Base-by-base conservation (phyloP, 108 stramenopile species). In the Skeletonema potamos region DNA sequence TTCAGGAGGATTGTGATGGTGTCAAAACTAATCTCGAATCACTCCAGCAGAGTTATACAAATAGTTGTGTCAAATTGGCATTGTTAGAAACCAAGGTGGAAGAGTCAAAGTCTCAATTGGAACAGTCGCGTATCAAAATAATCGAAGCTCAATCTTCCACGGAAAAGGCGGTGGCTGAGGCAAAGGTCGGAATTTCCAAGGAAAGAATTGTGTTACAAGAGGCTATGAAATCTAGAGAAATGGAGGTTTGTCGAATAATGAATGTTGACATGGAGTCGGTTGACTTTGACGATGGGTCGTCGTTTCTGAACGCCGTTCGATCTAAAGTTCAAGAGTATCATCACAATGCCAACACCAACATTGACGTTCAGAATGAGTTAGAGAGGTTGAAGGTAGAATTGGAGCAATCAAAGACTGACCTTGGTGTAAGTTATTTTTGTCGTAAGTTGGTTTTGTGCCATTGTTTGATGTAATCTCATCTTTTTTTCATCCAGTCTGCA, bases 191-290 rank as follows among this genome's bases (percentile, higher is more conserved):
- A 5, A 28, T 64, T 9, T 28, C 43, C 8, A 36, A 20, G 12
- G 66, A 37, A 6, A 29, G 51, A 2, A 17, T 27, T 27, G 18
- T 32, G 15, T 15, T 60, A n/a, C 27, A 70, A 30, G 59, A n/a
- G 29, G 27, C 2, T n/a, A 11, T 70, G 58, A 44, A 70, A 44
- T 28, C 43, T 17, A 27, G 29, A 20, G 58, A 60, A 1, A 43
- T 60, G n/a, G 69, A 70, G 29, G 7, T 70, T 22, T 70, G 58
- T 59, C 18, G 28, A 44, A 30, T 70, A n/a, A 43, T 70, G 30
- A 27, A 30, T 60, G 4, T 70, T 39, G 18, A 68, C 36, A 11
- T 63, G n/a, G 24, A 37, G 6, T 29, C 27, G 26, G 56, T 68
- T n/a, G 37, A 56, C 37, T 54, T 34, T 54, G 67, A 18, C 36